Evolutionary conservation across 2,329 filamentous ascomycete species (phyloP), one percentile per base, ranked within the genome.

Genomic region (Colletotrichum navitas): DNA sequence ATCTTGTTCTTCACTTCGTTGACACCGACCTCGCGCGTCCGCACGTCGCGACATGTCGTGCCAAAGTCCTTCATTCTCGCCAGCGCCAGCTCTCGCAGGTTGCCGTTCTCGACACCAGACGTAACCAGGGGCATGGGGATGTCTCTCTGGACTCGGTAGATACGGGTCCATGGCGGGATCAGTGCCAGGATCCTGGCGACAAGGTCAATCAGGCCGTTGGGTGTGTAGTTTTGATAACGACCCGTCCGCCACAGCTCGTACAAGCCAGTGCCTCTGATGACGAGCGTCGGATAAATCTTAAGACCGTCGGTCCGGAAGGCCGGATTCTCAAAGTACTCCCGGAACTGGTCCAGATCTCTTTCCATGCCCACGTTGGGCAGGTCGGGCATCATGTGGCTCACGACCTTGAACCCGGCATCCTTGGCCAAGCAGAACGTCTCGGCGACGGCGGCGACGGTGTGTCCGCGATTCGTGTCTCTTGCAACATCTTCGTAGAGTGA

Each of bases 91-190:
- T 99, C 96, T 73, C 96, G 91, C 49, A 99, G 85, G 79, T 99
- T 99, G 73, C 96, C 96, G 76, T 99, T 99, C 83, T 99, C 96
- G 0, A 99, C 96, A 51, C 96, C 96, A 0, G 95, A 97, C 0
- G 96, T 98, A n/a, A 99, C 97, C 32, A 99, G 87, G 0, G 96
- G 96, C 96, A 99, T 99, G n/a, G 96, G 96, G 70, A 99, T 99
- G 83, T 99, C 96, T 80, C 96, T 91, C 85, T 99, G 96, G 0
- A 99, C 96, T 72, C 96, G 94, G 84, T 99, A 99, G 78, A 99
- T 99, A 74, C 96, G 91, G 0, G 97, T 99, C 96, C 96, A 99
- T 1, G 96, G 96, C 1, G 96, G 96, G 0, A 99, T 92, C 2
- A 99, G 87, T 0, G 96, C 96, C 73, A 99, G 85, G 63, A 99